A percentile compares a stretch with the other conserved stretches of the same genome.
phyloP scores from a whole-genome alignment of 129 eudicot species.

The Pulicaria dysenterica region DNA sequence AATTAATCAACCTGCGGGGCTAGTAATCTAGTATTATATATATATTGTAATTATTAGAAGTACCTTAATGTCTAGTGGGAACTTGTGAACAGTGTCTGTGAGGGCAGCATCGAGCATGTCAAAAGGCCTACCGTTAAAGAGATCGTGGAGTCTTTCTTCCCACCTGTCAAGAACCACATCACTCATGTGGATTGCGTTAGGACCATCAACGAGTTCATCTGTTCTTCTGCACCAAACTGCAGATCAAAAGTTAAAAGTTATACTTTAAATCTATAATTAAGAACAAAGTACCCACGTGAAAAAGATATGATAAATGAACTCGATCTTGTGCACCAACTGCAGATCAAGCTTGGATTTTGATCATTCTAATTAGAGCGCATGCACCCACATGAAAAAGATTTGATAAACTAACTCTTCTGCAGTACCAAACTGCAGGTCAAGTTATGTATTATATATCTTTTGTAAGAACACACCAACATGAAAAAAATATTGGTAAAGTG shows the following conservation, averaged over 20 bases:
- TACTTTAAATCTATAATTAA: not conserved
- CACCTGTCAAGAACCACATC: constrained; percentile 71
- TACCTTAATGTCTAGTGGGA: constrained; percentile 92
- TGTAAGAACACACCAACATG: constrained; percentile 9
- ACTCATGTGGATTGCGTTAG: constrained; percentile 60
- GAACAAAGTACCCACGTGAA: constrained; percentile 15
- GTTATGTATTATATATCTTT: constrained; percentile 2
- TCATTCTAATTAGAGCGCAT: no score
- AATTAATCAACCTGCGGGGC: not conserved
- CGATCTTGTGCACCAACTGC: no score
- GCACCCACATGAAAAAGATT: no score
- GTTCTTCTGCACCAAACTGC: constrained; percentile 96
- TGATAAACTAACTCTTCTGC: constrained; percentile 51
- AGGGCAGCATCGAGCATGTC: constrained; percentile 94
- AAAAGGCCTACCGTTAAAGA: constrained; percentile 74
- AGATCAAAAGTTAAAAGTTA: constrained; percentile 13
- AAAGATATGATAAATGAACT: not conserved
- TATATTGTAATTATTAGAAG: not conserved
- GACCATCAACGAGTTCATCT: constrained; percentile 93
- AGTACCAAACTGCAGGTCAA: constrained; percentile 76
- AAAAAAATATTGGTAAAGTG: not conserved
- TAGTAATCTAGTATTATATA: not conserved
- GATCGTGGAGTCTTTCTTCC: constrained; percentile 85
- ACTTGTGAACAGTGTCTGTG: constrained; percentile 66
- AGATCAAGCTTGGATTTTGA: no score